Evolutionary conservation across 2,329 filamentous ascomycete genomes (phyloP).

Genomic region (Neofusicoccum kwambonambiense): DNA sequence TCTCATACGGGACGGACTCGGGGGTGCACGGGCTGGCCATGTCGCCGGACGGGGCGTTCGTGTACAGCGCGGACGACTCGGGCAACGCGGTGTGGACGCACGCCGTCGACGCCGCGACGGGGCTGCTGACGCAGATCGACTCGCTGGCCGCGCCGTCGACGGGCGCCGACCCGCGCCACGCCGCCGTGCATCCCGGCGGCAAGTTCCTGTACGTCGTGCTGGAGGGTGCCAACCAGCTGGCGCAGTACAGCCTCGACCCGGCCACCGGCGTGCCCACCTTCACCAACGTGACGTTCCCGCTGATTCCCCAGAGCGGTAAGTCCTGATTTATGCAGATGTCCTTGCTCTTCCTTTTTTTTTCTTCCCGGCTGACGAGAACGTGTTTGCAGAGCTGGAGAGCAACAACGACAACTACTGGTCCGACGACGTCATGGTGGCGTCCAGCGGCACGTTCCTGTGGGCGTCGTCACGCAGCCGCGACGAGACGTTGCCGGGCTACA

Average conservation of each 20-base stretch:
- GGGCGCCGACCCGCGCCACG: slow-evolving; percentile 28
- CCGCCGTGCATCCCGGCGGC: slow-evolving; percentile 30
- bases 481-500: slow-evolving; percentile 29
- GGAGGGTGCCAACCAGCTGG: slow-evolving; percentile 27
- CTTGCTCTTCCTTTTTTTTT: not conserved
- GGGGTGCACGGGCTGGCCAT: slow-evolving; percentile 31
- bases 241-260: slow-evolving; percentile 25
- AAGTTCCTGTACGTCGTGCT: slow-evolving; percentile 30
- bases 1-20: not conserved
- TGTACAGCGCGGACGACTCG: slow-evolving; percentile 34
- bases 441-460: slow-evolving; percentile 22
- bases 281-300: slow-evolving; percentile 21
- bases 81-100: slow-evolving; percentile 34
- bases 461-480: slow-evolving; percentile 25
- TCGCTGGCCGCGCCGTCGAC: slow-evolving; percentile 22
- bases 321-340: not conserved
- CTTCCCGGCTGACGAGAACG: not conserved
- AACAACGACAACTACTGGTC: slow-evolving; percentile 28
- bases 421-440: slow-evolving; percentile 26
- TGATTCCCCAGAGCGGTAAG: slow-evolving; percentile 21
- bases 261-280: slow-evolving; percentile 12
- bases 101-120: slow-evolving; percentile 24
- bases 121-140: slow-evolving; percentile 22
- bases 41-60: slow-evolving; percentile 25
- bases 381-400: not conserved